Conservation (phyloP, 2,329 filamentous ascomycete genomes). For the Escovopsis sp. region DNA sequence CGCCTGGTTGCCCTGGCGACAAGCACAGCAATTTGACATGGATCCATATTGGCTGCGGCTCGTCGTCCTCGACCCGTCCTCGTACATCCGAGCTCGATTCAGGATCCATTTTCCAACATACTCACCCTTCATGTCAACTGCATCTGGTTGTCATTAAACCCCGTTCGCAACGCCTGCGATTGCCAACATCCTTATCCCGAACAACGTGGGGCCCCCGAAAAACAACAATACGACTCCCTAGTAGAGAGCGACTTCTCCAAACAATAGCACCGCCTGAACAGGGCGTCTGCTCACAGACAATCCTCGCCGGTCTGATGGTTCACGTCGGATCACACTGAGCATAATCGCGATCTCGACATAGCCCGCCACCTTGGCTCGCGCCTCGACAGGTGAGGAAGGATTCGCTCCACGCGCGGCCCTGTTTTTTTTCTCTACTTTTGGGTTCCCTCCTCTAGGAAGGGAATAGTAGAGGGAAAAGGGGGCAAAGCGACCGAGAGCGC, state of each 20-base stretch:
- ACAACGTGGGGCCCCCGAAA: background rate
- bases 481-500: conserved; percentile 1
- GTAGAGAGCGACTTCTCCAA: background rate
- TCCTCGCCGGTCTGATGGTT: too few relatives aligned
- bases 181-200: too few relatives aligned
- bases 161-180: background rate
- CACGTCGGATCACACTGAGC: too few relatives aligned
- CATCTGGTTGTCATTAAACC: conserved; percentile 3
- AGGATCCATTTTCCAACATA: conserved; percentile 7
- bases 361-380: too few relatives aligned
- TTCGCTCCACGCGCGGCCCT: too few relatives aligned
- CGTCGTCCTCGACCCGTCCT: conserved; percentile 8
- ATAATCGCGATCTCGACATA: too few relatives aligned
- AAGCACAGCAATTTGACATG: conserved; percentile 15
- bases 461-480: background rate
- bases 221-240: background rate
- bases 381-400: too few relatives aligned
- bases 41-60: conserved; percentile 10
- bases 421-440: too few relatives aligned
- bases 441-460: too few relatives aligned
- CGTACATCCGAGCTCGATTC: conserved; percentile 13
- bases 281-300: too few relatives aligned
- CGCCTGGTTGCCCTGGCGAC: conserved; percentile 19
- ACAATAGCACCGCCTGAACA: too few relatives aligned
- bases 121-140: conserved; percentile 4